phyloP scores from a whole-genome alignment of 345 rosid species.

The Sisymbrium irio region DNA sequence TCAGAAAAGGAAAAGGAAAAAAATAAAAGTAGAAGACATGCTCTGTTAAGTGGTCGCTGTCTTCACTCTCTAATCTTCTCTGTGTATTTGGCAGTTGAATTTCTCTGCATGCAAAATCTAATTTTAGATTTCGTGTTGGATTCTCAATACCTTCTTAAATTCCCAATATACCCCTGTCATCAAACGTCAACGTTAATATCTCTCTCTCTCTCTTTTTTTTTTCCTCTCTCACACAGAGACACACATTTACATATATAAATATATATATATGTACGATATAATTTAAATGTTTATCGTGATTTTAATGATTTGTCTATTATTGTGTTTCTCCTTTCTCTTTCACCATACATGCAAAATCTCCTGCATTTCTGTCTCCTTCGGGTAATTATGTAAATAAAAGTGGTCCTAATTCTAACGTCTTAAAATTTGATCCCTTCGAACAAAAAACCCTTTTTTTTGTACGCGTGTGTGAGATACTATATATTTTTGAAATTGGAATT shows the following conservation, averaged over 20 bases:
- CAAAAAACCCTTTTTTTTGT: not conserved
- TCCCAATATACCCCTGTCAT: conserved; percentile 29
- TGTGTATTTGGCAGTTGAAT: conserved; percentile 37
- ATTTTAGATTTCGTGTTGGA: conserved; percentile 42
- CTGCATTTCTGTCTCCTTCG: conserved; percentile 32
- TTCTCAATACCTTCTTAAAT: conserved; percentile 23
- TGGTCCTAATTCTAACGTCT: conserved; percentile 28
- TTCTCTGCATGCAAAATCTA: conserved; percentile 41
- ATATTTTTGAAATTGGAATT: conserved; percentile 1
- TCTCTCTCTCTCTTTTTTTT: not conserved
- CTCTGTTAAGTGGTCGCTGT: conserved; percentile 37
- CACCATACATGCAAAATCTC: conserved; percentile 33
- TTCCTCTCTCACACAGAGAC: not conserved
- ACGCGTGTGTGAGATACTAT: not conserved
- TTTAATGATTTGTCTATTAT: conserved; percentile 35
- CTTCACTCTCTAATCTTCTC: conserved; percentile 35
- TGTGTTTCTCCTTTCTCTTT: conserved; percentile 36
- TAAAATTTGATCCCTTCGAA: not conserved
- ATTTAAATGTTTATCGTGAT: conserved; percentile 10
- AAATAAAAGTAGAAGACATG: conserved; percentile 19
- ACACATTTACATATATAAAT: not conserved
- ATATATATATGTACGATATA: not conserved
- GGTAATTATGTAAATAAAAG: conserved; percentile 30
- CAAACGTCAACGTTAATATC: conserved; percentile 34
- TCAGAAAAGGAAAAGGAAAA: not conserved